These are phyloP conservation scores for Mortierella sp. DNA, from an alignment of 371 early-diverging fungal species.

Conservation along the genomic window DNA sequence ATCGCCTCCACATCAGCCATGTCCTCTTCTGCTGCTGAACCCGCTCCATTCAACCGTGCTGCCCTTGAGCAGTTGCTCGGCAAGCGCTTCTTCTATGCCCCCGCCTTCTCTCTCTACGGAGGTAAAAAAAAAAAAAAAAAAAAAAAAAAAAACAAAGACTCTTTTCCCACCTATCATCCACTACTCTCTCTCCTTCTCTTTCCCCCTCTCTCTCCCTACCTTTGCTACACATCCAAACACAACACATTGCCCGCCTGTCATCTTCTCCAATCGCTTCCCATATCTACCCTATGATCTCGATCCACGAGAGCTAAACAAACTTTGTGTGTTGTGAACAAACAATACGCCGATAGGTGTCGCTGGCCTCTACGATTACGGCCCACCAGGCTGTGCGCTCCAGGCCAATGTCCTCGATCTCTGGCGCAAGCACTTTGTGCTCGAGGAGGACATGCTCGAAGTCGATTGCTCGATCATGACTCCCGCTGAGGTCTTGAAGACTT, in stretches of 20 bases:
- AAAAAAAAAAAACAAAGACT: neutral
- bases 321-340: neutral
- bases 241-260: neutral
- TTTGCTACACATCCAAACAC: neutral
- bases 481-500: conserved; percentile 97
- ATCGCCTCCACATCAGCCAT: conserved; percentile 22
- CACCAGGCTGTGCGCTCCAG: conserved; percentile 95
- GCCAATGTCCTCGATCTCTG: conserved; percentile 94
- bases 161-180: neutral
- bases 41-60: conserved; percentile 64
- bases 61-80: conserved; percentile 79
- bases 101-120: conserved; percentile 94
- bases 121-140: conserved; percentile 63
- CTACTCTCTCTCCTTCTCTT: too few relatives aligned
- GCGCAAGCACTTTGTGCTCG: conserved; percentile 98
- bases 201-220: neutral
- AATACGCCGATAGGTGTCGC: conserved; percentile 77
- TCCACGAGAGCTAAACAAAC: neutral
- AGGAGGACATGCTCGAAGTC: conserved; percentile 99
- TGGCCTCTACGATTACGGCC: conserved; percentile 99
- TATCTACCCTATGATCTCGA: neutral
- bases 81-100: conserved; percentile 97
- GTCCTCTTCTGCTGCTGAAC: conserved; percentile 22
- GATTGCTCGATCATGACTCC: conserved; percentile 99
- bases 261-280: too few relatives aligned